Evolutionary conservation across 192 early-diverging fungal genomes (phyloP).

Genomic region (Mortierella claussenii): DNA sequence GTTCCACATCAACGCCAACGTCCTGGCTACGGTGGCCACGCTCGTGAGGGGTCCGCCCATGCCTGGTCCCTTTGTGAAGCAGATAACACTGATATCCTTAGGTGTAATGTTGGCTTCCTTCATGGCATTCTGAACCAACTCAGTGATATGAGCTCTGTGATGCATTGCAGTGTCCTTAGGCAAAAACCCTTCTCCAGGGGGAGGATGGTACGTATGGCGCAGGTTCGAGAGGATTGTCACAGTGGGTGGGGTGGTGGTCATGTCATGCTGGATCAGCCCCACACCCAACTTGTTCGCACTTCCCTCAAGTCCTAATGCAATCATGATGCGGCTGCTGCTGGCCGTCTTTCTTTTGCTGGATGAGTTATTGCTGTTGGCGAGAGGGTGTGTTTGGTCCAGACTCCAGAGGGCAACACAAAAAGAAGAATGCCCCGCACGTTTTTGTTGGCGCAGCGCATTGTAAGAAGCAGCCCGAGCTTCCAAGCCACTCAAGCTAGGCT

Average conservation of each 20-base stretch:
- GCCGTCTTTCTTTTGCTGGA: too few relatives aligned
- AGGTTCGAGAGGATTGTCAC: conserved; percentile 88
- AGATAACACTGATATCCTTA: conserved; percentile 89
- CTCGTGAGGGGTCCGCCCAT: conserved; percentile 97
- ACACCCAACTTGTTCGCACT: conserved; percentile 98
- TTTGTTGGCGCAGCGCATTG: too few relatives aligned
- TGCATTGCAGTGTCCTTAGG: conserved; percentile 95
- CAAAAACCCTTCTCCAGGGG: conserved; percentile 94
- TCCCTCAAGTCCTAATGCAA: conserved; percentile 85
- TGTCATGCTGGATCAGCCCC: conserved; percentile 89
- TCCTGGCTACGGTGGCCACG: conserved; percentile 93
- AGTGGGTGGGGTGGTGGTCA: conserved; percentile 58
- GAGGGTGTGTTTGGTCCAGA: too few relatives aligned
- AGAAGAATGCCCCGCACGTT: too few relatives aligned
- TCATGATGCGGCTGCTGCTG: too few relatives aligned
- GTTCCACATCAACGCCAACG: conserved; percentile 90
- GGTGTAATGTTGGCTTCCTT: conserved; percentile 76
- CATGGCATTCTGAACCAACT: conserved; percentile 81
- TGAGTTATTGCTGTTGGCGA: too few relatives aligned
- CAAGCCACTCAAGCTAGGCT: too few relatives aligned
- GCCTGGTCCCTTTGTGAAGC: conserved; percentile 98
- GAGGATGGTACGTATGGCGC: conserved; percentile 95
- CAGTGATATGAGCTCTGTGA: conserved; percentile 82
- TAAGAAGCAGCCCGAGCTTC: too few relatives aligned
- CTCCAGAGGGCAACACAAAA: too few relatives aligned